Evolutionary conservation across 176 grass and related monocot species (phyloP).

Genomic region (Hyparrhenia diplandra): DNA sequence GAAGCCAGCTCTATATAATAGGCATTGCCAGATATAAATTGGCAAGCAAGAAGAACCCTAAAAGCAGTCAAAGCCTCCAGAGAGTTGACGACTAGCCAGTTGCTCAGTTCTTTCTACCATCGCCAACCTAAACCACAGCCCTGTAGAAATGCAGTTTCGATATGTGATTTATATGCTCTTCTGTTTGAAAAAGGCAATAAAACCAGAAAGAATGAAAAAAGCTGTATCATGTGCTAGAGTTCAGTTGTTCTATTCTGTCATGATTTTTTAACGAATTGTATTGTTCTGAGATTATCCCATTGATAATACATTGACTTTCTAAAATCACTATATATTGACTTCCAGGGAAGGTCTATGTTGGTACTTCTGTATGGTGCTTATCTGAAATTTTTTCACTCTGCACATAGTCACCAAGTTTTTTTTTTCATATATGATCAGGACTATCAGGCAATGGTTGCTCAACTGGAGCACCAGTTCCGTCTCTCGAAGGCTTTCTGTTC

Average conservation of each 20-base stretch:
- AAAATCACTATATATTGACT: background rate
- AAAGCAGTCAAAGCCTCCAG: background rate
- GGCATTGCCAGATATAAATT: background rate
- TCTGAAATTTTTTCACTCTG: conserved; percentile 15
- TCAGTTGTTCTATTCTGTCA: conserved; percentile 4
- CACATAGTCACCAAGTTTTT: conserved; percentile 11
- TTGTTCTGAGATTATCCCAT: background rate
- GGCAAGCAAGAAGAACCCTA: background rate
- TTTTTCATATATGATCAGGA: conserved; percentile 49
- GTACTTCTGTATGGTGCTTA: conserved; percentile 16
- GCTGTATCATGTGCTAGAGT: background rate
- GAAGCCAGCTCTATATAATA: background rate
- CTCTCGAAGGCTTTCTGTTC: conserved; percentile 85
- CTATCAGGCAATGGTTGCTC: conserved; percentile 98
- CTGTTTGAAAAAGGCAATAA: background rate
- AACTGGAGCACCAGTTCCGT: conserved; percentile 89
- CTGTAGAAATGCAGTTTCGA: background rate
- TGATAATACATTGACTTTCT: background rate
- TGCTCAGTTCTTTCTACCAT: background rate
- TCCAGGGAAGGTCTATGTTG: background rate
- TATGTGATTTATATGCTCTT: background rate
- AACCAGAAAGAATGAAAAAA: background rate
- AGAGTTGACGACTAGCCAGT: background rate
- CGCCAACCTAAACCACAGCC: background rate
- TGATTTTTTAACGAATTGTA: background rate